Evolutionary conservation across 768 basidiomycete species (phyloP).

Genomic region (Leccinellum albellum): DNA sequence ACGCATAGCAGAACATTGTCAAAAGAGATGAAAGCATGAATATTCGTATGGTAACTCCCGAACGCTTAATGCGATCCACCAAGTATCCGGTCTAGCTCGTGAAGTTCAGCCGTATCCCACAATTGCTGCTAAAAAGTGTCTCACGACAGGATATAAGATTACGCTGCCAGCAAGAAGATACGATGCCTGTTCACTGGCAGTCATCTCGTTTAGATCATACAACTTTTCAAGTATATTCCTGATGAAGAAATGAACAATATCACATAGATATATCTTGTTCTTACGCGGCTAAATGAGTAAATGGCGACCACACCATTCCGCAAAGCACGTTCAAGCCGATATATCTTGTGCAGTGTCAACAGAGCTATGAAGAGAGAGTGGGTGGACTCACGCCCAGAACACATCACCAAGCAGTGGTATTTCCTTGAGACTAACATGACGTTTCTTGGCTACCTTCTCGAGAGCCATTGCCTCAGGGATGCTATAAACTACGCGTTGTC

Average conservation of each 20-base stretch:
- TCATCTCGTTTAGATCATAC: conserved; percentile 55
- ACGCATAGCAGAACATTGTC: conserved; percentile 59
- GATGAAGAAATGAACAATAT: conserved; percentile 1
- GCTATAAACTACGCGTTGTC: conserved; percentile 39
- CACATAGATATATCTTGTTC: conserved; percentile 19
- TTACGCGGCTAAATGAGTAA: conserved; percentile 72
- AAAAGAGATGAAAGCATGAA: conserved; percentile 55
- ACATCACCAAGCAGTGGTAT: conserved; percentile 68
- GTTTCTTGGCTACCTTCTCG: conserved; percentile 63
- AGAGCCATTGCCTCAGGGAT: conserved; percentile 60
- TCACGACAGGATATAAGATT: conserved; percentile 64
- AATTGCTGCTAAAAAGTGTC: conserved; percentile 16
- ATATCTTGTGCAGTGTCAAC: conserved; percentile 43
- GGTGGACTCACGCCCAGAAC: conserved; percentile 64
- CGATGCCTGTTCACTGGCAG: conserved; percentile 62
- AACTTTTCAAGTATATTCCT: conserved; percentile 74
- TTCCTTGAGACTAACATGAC: conserved; percentile 55
- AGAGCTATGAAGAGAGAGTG: not conserved
- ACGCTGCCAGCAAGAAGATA: conserved; percentile 70
- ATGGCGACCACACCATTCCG: conserved; percentile 75
- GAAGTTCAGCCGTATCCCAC: not conserved
- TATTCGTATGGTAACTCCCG: conserved; percentile 55
- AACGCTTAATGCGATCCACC: conserved; percentile 55
- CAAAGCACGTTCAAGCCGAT: conserved; percentile 73
- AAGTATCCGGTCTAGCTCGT: conserved; percentile 55